Conservation (phyloP, 495 filamentous ascomycete genomes). For the Copromyces sp. region DNA sequence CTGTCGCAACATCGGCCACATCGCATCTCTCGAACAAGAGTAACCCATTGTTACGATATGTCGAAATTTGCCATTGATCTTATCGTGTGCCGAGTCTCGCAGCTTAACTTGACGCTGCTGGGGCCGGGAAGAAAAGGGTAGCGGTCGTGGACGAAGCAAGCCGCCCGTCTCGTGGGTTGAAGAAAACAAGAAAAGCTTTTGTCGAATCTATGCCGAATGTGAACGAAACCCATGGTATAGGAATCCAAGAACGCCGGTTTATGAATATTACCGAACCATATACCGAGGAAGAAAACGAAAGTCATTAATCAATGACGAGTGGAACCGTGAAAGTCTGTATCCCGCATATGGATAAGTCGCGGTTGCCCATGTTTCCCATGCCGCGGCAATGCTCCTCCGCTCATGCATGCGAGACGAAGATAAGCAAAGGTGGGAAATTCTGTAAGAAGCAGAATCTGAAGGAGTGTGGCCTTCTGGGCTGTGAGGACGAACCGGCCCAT, state of each 20-base stretch:
- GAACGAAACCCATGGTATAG: conserved; percentile 9
- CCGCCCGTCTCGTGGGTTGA: background rate
- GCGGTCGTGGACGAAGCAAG: background rate
- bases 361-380: background rate
- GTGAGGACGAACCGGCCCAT: conserved; percentile 6
- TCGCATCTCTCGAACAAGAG: background rate
- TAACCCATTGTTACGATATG: background rate
- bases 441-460: background rate
- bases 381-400: background rate
- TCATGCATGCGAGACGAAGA: background rate
- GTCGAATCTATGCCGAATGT: conserved; percentile 25
- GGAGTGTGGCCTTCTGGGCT: conserved; percentile 7
- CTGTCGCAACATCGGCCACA: background rate
- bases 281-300: conserved; percentile 19
- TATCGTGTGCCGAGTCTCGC: background rate
- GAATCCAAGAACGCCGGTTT: conserved; percentile 25
- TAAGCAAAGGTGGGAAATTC: background rate
- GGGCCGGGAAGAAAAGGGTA: background rate
- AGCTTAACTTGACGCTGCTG: background rate
- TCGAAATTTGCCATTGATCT: background rate
- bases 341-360: background rate
- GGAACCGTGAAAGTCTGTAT: background rate
- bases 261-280: conserved; percentile 25
- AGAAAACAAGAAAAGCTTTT: conserved; percentile 10
- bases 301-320: conserved; percentile 18